Conservation (phyloP, 306 rosid species). For the Gastrolobium bilobum region DNA sequence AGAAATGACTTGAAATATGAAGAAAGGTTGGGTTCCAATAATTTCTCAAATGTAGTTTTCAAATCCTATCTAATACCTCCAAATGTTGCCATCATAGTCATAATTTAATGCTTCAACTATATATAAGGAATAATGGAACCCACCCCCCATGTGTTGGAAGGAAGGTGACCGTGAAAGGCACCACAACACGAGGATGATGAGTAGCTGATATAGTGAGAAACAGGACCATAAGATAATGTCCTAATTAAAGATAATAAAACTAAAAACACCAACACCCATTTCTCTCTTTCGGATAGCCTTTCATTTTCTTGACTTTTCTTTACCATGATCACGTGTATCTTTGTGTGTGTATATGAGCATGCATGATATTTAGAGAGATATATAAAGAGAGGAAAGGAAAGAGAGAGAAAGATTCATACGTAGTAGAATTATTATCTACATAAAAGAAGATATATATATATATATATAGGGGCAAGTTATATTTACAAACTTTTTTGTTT, state of each 20-base stretch:
- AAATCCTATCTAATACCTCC: conserved; percentile 51
- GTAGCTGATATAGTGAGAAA: conserved; percentile 5
- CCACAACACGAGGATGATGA: conserved; percentile 3
- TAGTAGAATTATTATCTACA: not conserved
- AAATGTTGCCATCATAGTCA: conserved; percentile 46
- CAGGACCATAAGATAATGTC: conserved; percentile 48
- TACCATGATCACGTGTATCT: conserved; percentile 45
- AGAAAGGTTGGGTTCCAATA: conserved; percentile 36
- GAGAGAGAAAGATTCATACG: not conserved
- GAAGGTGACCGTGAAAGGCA: conserved; percentile 37
- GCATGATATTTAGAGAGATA: conserved; percentile 1
- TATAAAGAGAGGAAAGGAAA: not conserved
- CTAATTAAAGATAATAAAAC: conserved; percentile 22
- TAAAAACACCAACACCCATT: conserved; percentile 44
- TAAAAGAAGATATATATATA: conserved; percentile 5
- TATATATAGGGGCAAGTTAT: too few relatives aligned
- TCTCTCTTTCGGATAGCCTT: conserved; percentile 54
- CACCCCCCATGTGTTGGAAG: conserved; percentile 50
- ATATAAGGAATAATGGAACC: conserved; percentile 48
- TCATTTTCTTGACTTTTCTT: conserved; percentile 58
- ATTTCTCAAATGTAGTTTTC: conserved; percentile 33
- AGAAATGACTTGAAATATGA: conserved; percentile 21
- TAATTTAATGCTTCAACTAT: conserved; percentile 41
- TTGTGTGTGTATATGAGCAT: not conserved
- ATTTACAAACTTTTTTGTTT: too few relatives aligned